Conservation (phyloP, 768 basidiomycete genomes). For the Phlebiopsis gigantea region DNA sequence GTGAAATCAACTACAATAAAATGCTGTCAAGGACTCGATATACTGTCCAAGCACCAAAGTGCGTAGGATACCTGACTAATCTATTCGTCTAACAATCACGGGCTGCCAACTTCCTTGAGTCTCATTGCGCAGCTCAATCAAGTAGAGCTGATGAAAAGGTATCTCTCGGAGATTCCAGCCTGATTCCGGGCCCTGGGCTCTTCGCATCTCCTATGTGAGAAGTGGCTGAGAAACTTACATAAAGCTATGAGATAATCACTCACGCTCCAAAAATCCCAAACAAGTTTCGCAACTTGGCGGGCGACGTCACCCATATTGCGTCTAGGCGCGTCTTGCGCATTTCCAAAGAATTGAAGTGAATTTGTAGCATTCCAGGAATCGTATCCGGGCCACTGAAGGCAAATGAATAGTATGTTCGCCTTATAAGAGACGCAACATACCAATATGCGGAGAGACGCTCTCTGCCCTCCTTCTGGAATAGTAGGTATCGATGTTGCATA, state of each 20-base stretch:
- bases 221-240: background rate
- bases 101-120: slow-evolving; percentile 12
- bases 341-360: background rate
- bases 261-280: background rate
- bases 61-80: too few relatives aligned
- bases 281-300: background rate
- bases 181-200: background rate
- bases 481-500: background rate
- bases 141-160: slow-evolving; percentile 4
- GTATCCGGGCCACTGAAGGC: background rate
- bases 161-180: background rate
- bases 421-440: background rate
- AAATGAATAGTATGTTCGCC: background rate
- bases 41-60: too few relatives aligned
- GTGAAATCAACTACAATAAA: too few relatives aligned
- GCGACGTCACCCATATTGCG: background rate
- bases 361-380: background rate
- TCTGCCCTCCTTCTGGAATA: background rate
- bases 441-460: background rate
- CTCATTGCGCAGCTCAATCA: slow-evolving; percentile 10
- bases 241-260: background rate
- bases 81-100: slow-evolving; percentile 1
- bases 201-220: background rate
- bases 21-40: too few relatives aligned
- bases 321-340: background rate